Evolutionary conservation across 139 green algal species (phyloP).

Genomic region (Chloropicon primus): DNA sequence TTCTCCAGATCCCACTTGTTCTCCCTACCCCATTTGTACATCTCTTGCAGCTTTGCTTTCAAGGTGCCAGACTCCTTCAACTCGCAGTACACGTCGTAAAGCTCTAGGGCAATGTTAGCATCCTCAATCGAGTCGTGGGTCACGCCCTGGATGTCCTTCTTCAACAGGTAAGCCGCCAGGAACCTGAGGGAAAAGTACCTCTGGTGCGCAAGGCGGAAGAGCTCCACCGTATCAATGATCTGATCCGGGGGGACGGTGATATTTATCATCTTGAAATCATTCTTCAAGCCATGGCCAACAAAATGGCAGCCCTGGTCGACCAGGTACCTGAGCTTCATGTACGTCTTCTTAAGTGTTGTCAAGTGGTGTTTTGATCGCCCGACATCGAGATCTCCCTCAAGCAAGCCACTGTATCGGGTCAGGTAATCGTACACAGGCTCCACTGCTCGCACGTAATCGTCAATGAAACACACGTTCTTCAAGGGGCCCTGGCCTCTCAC

Average conservation of each 20-base stretch:
- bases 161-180: constrained; percentile 75
- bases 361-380: constrained; percentile 54
- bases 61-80: not conserved
- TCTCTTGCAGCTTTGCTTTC: constrained; percentile 28
- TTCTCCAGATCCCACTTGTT: constrained; percentile 58
- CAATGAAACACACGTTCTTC: constrained; percentile 49
- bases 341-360: constrained; percentile 67
- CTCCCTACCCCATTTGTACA: constrained; percentile 71
- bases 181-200: constrained; percentile 84
- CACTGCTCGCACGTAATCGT: constrained; percentile 79
- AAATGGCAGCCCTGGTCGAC: constrained; percentile 72
- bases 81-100: constrained; percentile 43
- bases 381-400: constrained; percentile 50
- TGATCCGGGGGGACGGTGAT: constrained; percentile 75
- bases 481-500: constrained; percentile 54
- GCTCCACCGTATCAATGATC: constrained; percentile 84
- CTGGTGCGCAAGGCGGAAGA: constrained; percentile 70
- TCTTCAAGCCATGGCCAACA: constrained; percentile 84
- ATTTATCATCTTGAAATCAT: constrained; percentile 94
- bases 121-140: constrained; percentile 87
- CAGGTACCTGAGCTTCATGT: constrained; percentile 78
- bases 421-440: constrained; percentile 91
- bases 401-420: constrained; percentile 57
- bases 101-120: constrained; percentile 65
- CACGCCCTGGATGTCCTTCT: constrained; percentile 55